Evolutionary conservation across 2,329 filamentous ascomycete genomes (phyloP), one percentile per base, ranked within the genome.

Genomic region (Zasmidium angulare): DNA sequence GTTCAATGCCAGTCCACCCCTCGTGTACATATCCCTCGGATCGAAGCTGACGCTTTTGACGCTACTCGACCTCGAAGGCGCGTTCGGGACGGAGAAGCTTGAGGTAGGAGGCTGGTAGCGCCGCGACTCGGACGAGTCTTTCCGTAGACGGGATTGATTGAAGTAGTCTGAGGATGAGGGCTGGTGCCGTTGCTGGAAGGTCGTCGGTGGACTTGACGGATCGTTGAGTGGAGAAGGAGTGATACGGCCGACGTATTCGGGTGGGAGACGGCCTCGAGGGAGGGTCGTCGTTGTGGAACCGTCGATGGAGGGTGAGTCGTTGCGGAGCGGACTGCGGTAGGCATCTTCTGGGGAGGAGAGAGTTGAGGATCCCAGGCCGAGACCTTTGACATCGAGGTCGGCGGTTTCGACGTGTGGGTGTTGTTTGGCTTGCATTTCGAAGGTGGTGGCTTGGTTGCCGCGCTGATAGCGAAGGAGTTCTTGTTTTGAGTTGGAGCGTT

Each of bases 401-500:
- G 53, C 53, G 22, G 60, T 58, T 48, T 53, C 64, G 31, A 61
- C 55, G 24, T 24, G 55, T 9, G 52, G 59, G 14, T 29, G 23
- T 10, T 53, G 57, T 24, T 69, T 69, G 23, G 63, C 59, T 57
- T 73, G 71, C 71, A 74, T 70, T 54, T 73, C 69, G 58, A 73
- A 73, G 11, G 68, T 70, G 12, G 69, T 69, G 55, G 61, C 66
- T 53, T 68, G 67, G 53, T 70, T 66, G 6, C 69, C 68, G 7
- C 66, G 63, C 29, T 67, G 63, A 51, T 68, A 68, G 11, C 63
- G 58, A 4, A 68, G 46, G 19, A 66, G 51, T 20, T 65, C 58
- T n/a, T 61, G 60, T 24, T 67, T 61, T 10, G 69, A 66, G 36
- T 60, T 57, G n/a, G 60, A 54, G n/a, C 68, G 63, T 20, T 29